Base-by-base conservation (phyloP, 116 monocot species). In the Zostera marina region DNA sequence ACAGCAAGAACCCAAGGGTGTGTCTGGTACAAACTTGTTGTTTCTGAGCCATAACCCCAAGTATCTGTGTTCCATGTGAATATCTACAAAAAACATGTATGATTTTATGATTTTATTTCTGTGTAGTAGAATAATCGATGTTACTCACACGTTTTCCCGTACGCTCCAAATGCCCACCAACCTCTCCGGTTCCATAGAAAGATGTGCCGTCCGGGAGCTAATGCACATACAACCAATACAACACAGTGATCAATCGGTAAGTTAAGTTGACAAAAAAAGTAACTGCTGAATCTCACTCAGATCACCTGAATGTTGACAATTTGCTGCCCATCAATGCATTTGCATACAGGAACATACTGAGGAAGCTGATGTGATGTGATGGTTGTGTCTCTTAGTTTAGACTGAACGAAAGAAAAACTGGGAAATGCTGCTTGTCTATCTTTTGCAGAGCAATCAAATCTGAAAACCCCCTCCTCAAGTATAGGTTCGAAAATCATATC, bases 61-160 rank as follows among this genome's bases (percentile, higher is more conserved):
- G 96, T 85, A 80, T 89, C 89, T 20, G 96, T 80, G 66, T 96
- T 96, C 96, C 96, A 96, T 20, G 96, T 74, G 64, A 89, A 96
- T 40, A 96, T 67, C 96, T 96, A 65, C 8, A 77, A 9, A n/a
- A 53, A 46, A 51, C 13, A 41, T 0, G 3, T 6, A 54, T 44
- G 13, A 16, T 41, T n/a, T 1, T 41, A 14, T 13, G 11, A 45
- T 38, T 15, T 11, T 21, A 4, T 4, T 43, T 4, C 11, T 38
- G 43, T 46, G 24, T 23, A 6, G 14, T 6, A 20, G 23, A 32
- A 10, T 24, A 15, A 23, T 46, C 17, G 4, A 47, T 17, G 14
- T 26, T 32, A 11, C 62, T 60, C 78, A 96, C 96, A 58, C 96
- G 77, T 47, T 80, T 96, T 41, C 96, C 96, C 53, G 96, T 89